Evolutionary conservation across 2,329 filamentous ascomycete species (phyloP), one percentile per base, ranked within the genome.

Genomic region (Neonectria ditissima): DNA sequence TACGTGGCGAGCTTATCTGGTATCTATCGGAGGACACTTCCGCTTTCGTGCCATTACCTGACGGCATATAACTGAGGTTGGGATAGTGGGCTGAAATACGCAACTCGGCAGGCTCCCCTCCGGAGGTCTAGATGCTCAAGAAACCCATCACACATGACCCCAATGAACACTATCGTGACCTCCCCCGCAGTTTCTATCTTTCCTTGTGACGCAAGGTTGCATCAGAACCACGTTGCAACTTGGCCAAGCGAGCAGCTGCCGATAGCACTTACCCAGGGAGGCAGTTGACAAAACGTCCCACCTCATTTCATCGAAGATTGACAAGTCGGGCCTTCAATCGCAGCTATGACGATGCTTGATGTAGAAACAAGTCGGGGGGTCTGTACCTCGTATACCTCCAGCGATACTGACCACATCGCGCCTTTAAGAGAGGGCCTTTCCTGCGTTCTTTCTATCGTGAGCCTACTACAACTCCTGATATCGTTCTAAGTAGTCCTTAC

Each of bases 171-270:
- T 39, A 51, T 41, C 30, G 30, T 6, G 41, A 30, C 30, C 37
- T 55, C 28, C 45, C 59, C 53, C 55, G 47, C 59, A 62, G 48
- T 24, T 48, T 26, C 53, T 20, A 32, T 47, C 43, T 18, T 37
- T 14, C 41, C 62, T 50, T 50, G 57, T 62, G 58, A 65, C 62
- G 30, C 52, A 53, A 44, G 48, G 62, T 65, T 58, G 62, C 47
- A 65, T 57, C 58, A 48, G 47, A 24, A 43, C 39, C 45, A 50
- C 45, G 24, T 22, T 30, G 24, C 34, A 52, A 28, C 62, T 62
- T 48, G 62, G 43, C 52, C 37, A 47, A 58, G 58, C 45, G 26
- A 44, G 54, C 7, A 26, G 47, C 26, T 50, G 50, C 53, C 45
- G 22, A 44, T 43, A 44, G n/a, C 57, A 39, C 45, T 10, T 24